A percentile compares a stretch with the other conserved stretches of the same genome.
phyloP scores from a whole-genome alignment of 2,329 filamentous ascomycete genomes.

The Neonectria faginata region DNA sequence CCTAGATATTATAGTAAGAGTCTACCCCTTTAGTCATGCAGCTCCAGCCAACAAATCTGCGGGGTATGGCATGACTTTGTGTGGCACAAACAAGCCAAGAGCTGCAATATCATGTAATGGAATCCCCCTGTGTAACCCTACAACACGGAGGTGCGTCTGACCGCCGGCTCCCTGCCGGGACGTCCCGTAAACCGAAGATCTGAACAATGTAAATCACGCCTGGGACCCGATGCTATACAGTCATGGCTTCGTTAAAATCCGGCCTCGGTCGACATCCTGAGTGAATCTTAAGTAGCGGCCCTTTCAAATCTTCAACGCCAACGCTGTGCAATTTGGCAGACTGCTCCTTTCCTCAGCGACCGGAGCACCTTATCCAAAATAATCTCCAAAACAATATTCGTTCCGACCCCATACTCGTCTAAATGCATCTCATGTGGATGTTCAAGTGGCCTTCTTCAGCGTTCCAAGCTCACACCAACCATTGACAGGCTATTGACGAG shows the following conservation, averaged over 20 bases:
- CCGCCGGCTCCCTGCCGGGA: background rate
- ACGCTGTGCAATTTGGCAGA: conserved; percentile 48
- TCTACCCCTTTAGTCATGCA: conserved; percentile 26
- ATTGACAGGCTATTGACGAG: conserved; percentile 65
- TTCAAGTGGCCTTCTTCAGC: conserved; percentile 40
- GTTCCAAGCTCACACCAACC: conserved; percentile 72
- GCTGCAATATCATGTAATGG: conserved; percentile 44
- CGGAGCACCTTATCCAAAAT: conserved; percentile 29
- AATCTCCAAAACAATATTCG: conserved; percentile 1
- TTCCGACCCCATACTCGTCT: conserved; percentile 7
- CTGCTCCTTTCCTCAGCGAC: conserved; percentile 21
- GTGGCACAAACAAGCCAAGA: conserved; percentile 37
- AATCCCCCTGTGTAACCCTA: conserved; percentile 31
- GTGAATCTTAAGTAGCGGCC: conserved; percentile 25
- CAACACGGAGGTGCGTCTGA: background rate
- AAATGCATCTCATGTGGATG: background rate
- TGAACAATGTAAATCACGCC: conserved; percentile 9
- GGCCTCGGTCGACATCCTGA: conserved; percentile 18
- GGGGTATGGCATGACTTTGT: conserved; percentile 42
- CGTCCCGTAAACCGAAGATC: background rate
- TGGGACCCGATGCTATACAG: conserved; percentile 20
- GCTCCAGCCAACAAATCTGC: conserved; percentile 28
- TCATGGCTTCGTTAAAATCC: conserved; percentile 33
- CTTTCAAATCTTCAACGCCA: conserved; percentile 46
- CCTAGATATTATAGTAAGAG: conserved; percentile 19